Conservation (phyloP, 305 asterid genomes). For the Fraxinus xanthoxyloides region DNA sequence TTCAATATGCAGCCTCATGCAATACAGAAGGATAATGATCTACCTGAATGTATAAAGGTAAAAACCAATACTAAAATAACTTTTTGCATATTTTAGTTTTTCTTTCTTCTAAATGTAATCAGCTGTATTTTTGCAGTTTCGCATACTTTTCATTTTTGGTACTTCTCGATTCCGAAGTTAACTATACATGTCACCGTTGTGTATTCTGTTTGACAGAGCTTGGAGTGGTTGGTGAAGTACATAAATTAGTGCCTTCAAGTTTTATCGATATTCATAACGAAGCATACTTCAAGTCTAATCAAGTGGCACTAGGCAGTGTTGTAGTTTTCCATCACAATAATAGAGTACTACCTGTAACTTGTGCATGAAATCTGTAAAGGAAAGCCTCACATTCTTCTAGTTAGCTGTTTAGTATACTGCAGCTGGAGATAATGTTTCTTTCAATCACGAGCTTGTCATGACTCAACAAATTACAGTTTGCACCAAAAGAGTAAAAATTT, state of each 20-base stretch:
- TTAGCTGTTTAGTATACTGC: conserved; percentile 2
- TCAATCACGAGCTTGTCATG: conserved; percentile 4
- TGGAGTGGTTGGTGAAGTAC: conserved; percentile 83
- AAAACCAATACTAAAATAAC: not conserved
- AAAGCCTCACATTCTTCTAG: conserved; percentile 18
- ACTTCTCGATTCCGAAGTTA: not conserved
- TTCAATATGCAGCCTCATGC: conserved; percentile 60
- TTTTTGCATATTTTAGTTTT: not conserved
- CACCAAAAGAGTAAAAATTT: not conserved
- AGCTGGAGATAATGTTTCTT: not conserved
- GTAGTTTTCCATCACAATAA: conserved; percentile 20
- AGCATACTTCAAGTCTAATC: conserved; percentile 22
- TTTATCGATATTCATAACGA: not conserved
- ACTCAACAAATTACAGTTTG: not conserved
- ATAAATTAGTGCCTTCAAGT: conserved; percentile 30
- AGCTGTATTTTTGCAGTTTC: not conserved
- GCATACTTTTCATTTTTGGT: too few relatives aligned
- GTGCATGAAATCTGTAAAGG: conserved; percentile 18
- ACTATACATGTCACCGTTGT: conserved; percentile 17
- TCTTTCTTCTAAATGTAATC: not conserved
- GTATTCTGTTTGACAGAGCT: conserved; percentile 57
- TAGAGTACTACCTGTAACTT: conserved; percentile 13
- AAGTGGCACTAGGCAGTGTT: conserved; percentile 23
- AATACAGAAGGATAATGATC: conserved; percentile 48
- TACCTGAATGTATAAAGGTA: conserved; percentile 87